A percentile compares a stretch with the other conserved stretches of the same genome.
These are phyloP conservation scores for Nakaseomyces nivariensis DNA, from an alignment of 1,139 yeast genomes.

Conservation along the genomic window DNA sequence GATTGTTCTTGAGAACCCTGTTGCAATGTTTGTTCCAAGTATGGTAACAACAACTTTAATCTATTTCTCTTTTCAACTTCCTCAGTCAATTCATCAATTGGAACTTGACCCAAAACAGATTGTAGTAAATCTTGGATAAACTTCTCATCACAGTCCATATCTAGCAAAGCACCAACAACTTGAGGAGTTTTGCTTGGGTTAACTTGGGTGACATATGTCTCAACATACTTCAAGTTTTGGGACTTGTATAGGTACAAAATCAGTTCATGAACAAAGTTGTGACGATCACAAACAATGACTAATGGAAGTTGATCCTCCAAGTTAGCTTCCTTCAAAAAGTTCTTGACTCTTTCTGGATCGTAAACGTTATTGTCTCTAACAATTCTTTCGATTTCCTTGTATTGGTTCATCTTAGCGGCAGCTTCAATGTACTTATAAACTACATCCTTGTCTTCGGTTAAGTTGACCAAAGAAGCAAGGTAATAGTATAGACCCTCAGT, in stretches of 20 bases:
- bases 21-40: slow-evolving; percentile 78
- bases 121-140: slow-evolving; percentile 72
- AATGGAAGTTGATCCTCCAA: slow-evolving; percentile 93
- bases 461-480: slow-evolving; percentile 83
- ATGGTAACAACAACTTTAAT: slow-evolving; percentile 81
- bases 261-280: slow-evolving; percentile 84
- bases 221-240: slow-evolving; percentile 90
- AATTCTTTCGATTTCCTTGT: slow-evolving; percentile 88
- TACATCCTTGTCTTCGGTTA: slow-evolving; percentile 89
- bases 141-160: slow-evolving; percentile 92
- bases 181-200: slow-evolving; percentile 94
- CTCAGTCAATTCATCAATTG: slow-evolving; percentile 75
- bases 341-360: slow-evolving; percentile 95
- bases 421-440: slow-evolving; percentile 93
- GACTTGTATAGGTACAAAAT: slow-evolving; percentile 88
- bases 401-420: slow-evolving; percentile 84
- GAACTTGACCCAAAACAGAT: slow-evolving; percentile 91
- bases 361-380: slow-evolving; percentile 91
- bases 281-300: slow-evolving; percentile 92
- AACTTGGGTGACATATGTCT: slow-evolving; percentile 94
- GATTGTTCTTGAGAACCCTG: slow-evolving; percentile 89
- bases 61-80: slow-evolving; percentile 97
- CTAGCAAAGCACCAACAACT: slow-evolving; percentile 90
- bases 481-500: slow-evolving; percentile 91
- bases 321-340: slow-evolving; percentile 87